Base-by-base conservation (phyloP, 2,329 filamentous ascomycete species). In the Colletotrichum sp. region DNA sequence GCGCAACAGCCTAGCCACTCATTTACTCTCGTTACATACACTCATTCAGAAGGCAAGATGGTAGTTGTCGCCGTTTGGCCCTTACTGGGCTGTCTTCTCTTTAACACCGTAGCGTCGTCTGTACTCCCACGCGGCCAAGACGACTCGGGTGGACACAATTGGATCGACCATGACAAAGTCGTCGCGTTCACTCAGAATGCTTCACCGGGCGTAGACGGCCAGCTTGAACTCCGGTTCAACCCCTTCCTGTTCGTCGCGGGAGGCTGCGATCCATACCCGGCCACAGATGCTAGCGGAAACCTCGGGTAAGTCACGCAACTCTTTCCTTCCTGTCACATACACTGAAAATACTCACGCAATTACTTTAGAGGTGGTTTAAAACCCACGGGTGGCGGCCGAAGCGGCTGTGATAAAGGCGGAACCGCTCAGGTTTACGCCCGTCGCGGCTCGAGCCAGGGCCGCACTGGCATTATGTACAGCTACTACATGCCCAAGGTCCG, bases 401-500 rank as follows among this genome's bases (percentile, higher is more conserved):
- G 57, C 2, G 15, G 36, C 8, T 70, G 36, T 13, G 68, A 49
- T 6, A 15, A 30, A 5, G 68, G 68, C 2, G 57, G 34, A 15
- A 30, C 1, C 2, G 68, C 10, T 8, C 68, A 70, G 4, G 68
- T 70, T 10, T 70, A 70, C 28, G 57, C 24, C 13, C 68, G 68
- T 4, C 18, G 13, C 34, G 68, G 68, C 13, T 5, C 39, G 3
- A 64, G 26, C 59, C 26, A 52, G 1, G 68, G 68, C 2, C 68
- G 57, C n/a, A 18, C 24, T 10, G 36, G 18, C 2, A 34, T 70
- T 12, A 18, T 70, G 6, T 70, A 70, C 34, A 64, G 57, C 26
- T 71, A 64, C 57, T 71, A 71, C 39, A n/a, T 64, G 6, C 68
- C 68, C 3, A 71, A 71, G 21, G 68, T 64, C 3, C 68, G 68